Evolutionary conservation across 1,139 yeast species (phyloP).

Genomic region (Nakaseomyces nivariensis): DNA sequence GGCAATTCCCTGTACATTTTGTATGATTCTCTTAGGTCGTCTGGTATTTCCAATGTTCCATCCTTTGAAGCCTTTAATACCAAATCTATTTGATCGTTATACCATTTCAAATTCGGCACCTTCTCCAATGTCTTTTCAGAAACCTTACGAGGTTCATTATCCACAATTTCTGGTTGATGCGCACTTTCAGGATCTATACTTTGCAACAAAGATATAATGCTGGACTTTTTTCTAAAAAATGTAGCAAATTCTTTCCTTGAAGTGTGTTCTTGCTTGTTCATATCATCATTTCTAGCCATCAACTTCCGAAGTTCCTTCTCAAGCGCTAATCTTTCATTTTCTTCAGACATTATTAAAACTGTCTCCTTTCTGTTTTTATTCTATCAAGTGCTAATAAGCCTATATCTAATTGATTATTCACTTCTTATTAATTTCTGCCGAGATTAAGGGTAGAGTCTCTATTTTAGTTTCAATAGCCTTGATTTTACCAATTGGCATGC

Average conservation of each 20-base stretch:
- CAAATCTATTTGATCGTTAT: conserved; percentile 18
- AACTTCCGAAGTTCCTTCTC: conserved; percentile 13
- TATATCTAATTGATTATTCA: no score
- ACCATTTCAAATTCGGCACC: conserved; percentile 22
- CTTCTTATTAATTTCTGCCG: no score
- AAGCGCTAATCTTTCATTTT: background rate
- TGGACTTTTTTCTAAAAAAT: conserved; percentile 25
- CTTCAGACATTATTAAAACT: background rate
- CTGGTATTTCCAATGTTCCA: conserved; percentile 18
- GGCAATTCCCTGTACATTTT: conserved; percentile 22
- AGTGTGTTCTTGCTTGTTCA: conserved; percentile 24
- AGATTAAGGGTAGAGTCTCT: no score
- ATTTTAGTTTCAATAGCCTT: no score
- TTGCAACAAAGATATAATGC: conserved; percentile 20
- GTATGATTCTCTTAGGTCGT: conserved; percentile 21
- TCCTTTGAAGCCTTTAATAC: conserved; percentile 9
- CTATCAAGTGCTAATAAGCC: no score
- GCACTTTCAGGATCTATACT: conserved; percentile 13
- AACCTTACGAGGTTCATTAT: conserved; percentile 9
- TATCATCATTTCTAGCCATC: conserved; percentile 24
- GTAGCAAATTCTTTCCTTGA: conserved; percentile 26
- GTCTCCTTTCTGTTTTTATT: background rate
- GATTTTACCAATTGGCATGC: no score
- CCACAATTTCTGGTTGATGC: background rate
- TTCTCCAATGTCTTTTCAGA: conserved; percentile 14